These are phyloP conservation scores for Panicum miliaceum DNA, from an alignment of 176 grass and related monocot genomes.

Conservation along the genomic window DNA sequence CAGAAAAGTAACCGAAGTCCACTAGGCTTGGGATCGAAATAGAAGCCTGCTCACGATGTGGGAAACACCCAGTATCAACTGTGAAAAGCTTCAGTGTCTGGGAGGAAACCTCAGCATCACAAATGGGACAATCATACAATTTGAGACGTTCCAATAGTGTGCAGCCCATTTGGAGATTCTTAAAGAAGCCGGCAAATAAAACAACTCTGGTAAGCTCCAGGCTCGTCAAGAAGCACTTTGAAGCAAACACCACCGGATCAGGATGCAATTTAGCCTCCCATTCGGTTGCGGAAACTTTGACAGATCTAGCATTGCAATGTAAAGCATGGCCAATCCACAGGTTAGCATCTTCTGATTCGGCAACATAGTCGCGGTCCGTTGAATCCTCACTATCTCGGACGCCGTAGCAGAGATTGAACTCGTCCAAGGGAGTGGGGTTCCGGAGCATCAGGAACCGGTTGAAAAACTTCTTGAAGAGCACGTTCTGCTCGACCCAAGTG, in stretches of 20 bases:
- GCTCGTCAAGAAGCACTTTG: neutral
- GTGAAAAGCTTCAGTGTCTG: conserved; percentile 30
- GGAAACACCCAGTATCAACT: neutral
- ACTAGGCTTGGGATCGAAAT: conserved; percentile 26
- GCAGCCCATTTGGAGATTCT: neutral
- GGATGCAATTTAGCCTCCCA: rapidly evolving
- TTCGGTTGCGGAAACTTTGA: neutral
- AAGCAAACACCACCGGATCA: neutral
- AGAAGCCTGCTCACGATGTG: neutral
- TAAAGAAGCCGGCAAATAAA: neutral
- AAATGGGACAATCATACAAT: neutral
- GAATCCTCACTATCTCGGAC: neutral
- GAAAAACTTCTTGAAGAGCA: conserved; percentile 32
- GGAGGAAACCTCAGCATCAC: neutral
- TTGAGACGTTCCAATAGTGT: neutral
- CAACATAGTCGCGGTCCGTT: rapidly evolving
- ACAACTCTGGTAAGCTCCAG: neutral
- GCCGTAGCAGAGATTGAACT: neutral
- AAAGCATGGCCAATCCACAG: neutral
- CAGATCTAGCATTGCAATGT: neutral
- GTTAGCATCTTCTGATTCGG: neutral
- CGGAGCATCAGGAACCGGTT: conserved; percentile 25
- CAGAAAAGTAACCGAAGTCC: neutral
- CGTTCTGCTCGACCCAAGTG: neutral
- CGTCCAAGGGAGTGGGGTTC: neutral